Percentiles rank a stretch among this genome's conserved stretches.
These are phyloP conservation scores for Grifola frondosa DNA, from an alignment of 1,284 basidiomycete species.

Conservation along the genomic window DNA sequence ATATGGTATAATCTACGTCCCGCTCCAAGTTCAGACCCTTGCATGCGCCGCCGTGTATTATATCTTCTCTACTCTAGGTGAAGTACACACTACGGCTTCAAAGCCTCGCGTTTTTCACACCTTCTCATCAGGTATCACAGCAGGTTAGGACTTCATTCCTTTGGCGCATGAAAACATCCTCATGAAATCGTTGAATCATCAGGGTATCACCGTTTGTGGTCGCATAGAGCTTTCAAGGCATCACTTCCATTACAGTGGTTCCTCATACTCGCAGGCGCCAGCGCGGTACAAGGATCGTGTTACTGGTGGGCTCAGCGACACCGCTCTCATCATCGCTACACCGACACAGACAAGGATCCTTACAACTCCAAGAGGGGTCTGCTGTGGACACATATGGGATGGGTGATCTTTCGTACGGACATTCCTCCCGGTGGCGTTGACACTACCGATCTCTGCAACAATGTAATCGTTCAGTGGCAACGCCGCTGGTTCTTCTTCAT, in stretches of 20 bases:
- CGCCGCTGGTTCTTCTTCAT: constrained; percentile 63
- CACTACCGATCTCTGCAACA: constrained; percentile 72
- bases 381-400: constrained; percentile 82
- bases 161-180: too few species aligned
- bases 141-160: too few species aligned
- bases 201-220: constrained; percentile 89
- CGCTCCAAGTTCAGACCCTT: too few species aligned
- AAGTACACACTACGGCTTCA: too few species aligned
- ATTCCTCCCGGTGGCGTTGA: constrained; percentile 77
- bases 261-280: constrained; percentile 76
- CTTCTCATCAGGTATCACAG: too few species aligned
- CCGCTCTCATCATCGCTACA: constrained; percentile 86
- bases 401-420: constrained; percentile 84
- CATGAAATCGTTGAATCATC: too few species aligned
- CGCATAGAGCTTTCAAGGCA: constrained; percentile 86
- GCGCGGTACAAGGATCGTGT: constrained; percentile 86
- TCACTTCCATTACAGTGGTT: constrained; percentile 72
- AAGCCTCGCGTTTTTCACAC: too few species aligned
- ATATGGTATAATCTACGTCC: too few species aligned
- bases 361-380: constrained; percentile 83
- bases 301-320: constrained; percentile 89
- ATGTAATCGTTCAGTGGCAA: constrained; percentile 78
- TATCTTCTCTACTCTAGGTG: too few species aligned
- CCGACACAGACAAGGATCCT: constrained; percentile 88
- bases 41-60: too few species aligned